Conservation (phyloP, 1,139 yeast genomes). For the Taphrina sp. region DNA sequence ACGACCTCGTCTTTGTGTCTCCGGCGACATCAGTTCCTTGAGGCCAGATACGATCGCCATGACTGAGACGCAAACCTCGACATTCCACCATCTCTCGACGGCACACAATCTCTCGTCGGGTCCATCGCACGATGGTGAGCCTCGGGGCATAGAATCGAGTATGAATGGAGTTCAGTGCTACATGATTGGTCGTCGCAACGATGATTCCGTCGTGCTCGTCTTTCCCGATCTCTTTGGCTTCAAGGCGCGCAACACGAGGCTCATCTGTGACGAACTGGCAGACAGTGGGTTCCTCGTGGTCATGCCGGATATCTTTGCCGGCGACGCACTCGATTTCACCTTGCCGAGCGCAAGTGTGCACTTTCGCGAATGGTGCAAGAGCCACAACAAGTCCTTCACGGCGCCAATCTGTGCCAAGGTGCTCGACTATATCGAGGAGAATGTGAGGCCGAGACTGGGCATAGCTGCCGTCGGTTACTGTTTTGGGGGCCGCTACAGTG, state of each 20-base stretch:
- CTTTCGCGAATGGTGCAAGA: conserved; percentile 34
- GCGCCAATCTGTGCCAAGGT: conserved; percentile 35
- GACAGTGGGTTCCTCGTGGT: conserved; percentile 33
- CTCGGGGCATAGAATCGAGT: conserved; percentile 33
- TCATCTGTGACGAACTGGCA: conserved; percentile 37
- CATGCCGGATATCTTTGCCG: conserved; percentile 36
- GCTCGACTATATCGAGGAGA: conserved; percentile 35
- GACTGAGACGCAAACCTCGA: conserved; percentile 22
- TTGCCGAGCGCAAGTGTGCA: conserved; percentile 21
- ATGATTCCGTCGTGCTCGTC: conserved; percentile 32
- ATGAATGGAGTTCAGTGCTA: conserved; percentile 32
- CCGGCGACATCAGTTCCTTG: not conserved
- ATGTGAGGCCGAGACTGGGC: conserved; percentile 35
- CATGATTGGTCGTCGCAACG: conserved; percentile 32
- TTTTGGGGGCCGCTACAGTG: conserved; percentile 39
- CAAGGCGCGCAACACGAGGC: conserved; percentile 34
- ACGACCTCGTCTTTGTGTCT: not conserved
- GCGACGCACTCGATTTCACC: conserved; percentile 27
- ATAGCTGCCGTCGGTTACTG: conserved; percentile 38
- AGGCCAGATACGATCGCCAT: not conserved
- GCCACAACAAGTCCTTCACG: conserved; percentile 36
- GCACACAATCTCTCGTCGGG: conserved; percentile 33
- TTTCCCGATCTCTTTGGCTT: conserved; percentile 37
- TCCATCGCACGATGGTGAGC: conserved; percentile 34
- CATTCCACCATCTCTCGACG: conserved; percentile 16